Percentiles rank a stretch among this genome's conserved stretches.
Conservation (phyloP, 1,284 basidiomycete genomes). For the Leccinum subrobustum region DNA sequence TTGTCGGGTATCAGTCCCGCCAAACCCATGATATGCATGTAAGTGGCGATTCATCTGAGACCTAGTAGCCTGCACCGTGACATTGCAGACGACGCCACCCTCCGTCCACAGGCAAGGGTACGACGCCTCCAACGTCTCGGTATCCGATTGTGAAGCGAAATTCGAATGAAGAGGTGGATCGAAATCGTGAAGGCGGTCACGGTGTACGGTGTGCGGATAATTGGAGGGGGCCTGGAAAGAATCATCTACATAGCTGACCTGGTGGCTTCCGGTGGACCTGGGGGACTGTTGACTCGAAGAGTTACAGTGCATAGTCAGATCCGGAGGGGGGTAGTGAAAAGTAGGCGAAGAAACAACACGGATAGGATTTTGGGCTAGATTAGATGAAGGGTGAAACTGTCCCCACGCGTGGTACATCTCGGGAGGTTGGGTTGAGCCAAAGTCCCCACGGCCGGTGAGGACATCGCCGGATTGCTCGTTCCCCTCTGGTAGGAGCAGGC, state of each 20-base stretch:
- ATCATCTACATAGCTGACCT: constrained; percentile 5
- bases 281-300: constrained; percentile 2
- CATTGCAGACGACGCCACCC: constrained; percentile 12
- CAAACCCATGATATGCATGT: constrained; percentile 23
- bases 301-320: neutral
- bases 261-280: constrained; percentile 2
- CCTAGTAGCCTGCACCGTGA: constrained; percentile 26
- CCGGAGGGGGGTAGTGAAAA: neutral
- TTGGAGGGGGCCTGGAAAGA: neutral
- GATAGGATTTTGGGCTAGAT: neutral
- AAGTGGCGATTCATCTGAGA: constrained; percentile 29
- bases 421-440: neutral
- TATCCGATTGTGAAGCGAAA: neutral
- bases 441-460: neutral
- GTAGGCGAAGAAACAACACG: neutral
- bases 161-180: neutral
- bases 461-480: neutral
- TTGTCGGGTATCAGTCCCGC: constrained; percentile 25
- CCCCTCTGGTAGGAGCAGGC: neutral
- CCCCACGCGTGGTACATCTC: constrained; percentile 10
- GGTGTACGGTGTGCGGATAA: neutral
- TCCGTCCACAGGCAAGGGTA: constrained; percentile 25
- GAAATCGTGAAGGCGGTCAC: neutral
- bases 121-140: constrained; percentile 3
- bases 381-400: neutral